A percentile compares a stretch with the other conserved stretches of the same genome.
Evolutionary conservation across 2,329 filamentous ascomycete species (phyloP).

Genomic region (Cladophialophora exuberans): DNA sequence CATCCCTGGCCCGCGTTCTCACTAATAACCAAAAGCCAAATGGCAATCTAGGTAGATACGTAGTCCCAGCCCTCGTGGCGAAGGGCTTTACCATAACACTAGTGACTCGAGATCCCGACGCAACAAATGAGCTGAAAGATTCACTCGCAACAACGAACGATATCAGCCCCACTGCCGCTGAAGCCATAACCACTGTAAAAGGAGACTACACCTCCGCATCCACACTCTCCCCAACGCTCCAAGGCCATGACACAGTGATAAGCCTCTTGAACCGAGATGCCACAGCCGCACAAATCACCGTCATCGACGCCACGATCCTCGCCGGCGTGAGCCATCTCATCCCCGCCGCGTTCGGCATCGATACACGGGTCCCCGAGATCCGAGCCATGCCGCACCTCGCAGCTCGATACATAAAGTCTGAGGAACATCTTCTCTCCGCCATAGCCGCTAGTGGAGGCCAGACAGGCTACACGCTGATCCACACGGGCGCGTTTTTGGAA

Average conservation of each 20-base stretch:
- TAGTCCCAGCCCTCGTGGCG: background rate
- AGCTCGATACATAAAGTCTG: conserved; percentile 14
- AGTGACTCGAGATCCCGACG: background rate
- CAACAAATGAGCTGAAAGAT: background rate
- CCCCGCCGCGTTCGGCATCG: conserved; percentile 36
- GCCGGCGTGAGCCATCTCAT: conserved; percentile 35
- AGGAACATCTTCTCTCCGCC: conserved; percentile 13
- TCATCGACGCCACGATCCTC: conserved; percentile 34
- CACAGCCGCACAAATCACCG: conserved; percentile 16
- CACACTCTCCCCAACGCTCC: background rate
- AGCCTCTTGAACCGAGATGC: conserved; percentile 1
- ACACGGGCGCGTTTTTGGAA: background rate
- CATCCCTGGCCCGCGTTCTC: background rate
- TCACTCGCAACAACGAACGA: background rate
- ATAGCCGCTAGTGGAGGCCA: conserved; percentile 28
- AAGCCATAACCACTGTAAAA: background rate
- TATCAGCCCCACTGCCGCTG: background rate
- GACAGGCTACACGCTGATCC: conserved; percentile 11
- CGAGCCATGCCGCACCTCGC: conserved; percentile 26
- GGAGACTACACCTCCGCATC: background rate
- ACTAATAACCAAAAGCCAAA: background rate
- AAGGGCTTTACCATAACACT: background rate
- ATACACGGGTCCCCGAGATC: conserved; percentile 26
- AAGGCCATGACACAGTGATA: conserved; percentile 3
- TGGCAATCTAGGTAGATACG: background rate